Percentiles rank a stretch among this genome's conserved stretches.
These are phyloP conservation scores for Ceratobasidium sp. DNA, from an alignment of 1,284 basidiomycete species.

Conservation along the genomic window DNA sequence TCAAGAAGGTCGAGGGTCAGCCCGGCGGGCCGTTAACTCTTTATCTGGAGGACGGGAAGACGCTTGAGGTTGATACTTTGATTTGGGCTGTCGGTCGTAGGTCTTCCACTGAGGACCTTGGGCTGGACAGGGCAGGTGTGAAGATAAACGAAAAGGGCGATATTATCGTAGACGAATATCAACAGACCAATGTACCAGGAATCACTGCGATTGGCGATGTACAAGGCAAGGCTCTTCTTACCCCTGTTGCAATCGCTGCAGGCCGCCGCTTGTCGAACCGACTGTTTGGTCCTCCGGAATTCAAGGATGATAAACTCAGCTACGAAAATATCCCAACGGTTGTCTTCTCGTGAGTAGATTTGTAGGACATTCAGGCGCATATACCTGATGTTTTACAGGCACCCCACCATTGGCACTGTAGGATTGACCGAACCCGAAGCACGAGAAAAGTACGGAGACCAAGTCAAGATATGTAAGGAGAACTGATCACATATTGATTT, in stretches of 20 bases:
- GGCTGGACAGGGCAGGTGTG: constrained; percentile 77
- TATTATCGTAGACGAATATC: constrained; percentile 90
- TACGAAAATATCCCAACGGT: constrained; percentile 94
- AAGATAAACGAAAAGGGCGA: constrained; percentile 80
- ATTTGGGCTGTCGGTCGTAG: constrained; percentile 96
- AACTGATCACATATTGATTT: too few species aligned
- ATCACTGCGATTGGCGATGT: constrained; percentile 93
- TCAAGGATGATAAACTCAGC: constrained; percentile 85
- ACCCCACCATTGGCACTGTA: constrained; percentile 91
- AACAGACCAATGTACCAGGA: constrained; percentile 76
- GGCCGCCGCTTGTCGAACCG: constrained; percentile 89
- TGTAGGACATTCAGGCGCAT: not conserved
- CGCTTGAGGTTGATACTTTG: constrained; percentile 84
- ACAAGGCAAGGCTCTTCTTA: constrained; percentile 88
- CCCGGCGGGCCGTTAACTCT: constrained; percentile 72
- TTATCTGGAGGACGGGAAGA: constrained; percentile 72
- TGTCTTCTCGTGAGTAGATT: constrained; percentile 82
- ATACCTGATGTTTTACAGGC: constrained; percentile 56
- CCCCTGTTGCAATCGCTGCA: constrained; percentile 98
- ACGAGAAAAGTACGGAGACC: constrained; percentile 82
- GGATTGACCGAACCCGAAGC: constrained; percentile 93
- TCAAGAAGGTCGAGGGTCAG: constrained; percentile 79
- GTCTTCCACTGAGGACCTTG: constrained; percentile 79
- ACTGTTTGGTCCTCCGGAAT: constrained; percentile 85
- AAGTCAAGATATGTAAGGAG: constrained; percentile 90